Conservation (phyloP, 495 filamentous ascomycete genomes). For the Aspergillus funiculosus region DNA sequence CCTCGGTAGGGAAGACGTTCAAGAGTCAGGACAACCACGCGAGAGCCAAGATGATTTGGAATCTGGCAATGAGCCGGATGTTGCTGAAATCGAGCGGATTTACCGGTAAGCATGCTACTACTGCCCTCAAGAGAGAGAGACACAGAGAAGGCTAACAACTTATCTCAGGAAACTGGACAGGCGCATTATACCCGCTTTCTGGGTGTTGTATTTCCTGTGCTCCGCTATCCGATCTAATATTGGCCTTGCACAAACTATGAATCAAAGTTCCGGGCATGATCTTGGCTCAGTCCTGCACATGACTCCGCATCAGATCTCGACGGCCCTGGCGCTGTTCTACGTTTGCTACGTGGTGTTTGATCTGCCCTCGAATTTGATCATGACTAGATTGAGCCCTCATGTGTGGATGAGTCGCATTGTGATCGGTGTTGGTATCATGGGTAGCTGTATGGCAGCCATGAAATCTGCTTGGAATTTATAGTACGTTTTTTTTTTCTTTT, state of each 20-base stretch:
- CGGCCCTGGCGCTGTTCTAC: slow-evolving; percentile 80
- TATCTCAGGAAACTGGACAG: slow-evolving; percentile 61
- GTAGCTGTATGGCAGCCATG: slow-evolving; percentile 74
- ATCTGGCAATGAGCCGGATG: slow-evolving; percentile 23
- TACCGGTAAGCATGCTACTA: slow-evolving; percentile 27
- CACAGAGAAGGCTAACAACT: not conserved
- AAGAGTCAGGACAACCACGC: slow-evolving; percentile 21
- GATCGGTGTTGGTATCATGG: slow-evolving; percentile 77
- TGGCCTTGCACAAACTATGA: slow-evolving; percentile 88
- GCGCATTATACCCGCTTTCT: slow-evolving; percentile 86
- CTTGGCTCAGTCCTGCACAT: slow-evolving; percentile 61
- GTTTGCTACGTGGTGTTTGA: slow-evolving; percentile 88
- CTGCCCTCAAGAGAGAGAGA: not conserved
- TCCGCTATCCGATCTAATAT: slow-evolving; percentile 89
- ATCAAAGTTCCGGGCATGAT: slow-evolving; percentile 59
- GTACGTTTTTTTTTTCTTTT: slow-evolving; percentile 37
- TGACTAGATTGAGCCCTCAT: slow-evolving; percentile 77
- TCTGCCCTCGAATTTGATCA: slow-evolving; percentile 81
- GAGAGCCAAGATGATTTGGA: slow-evolving; percentile 24
- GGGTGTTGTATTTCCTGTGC: slow-evolving; percentile 89
- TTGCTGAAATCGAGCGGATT: slow-evolving; percentile 38
- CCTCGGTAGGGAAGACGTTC: slow-evolving; percentile 17
- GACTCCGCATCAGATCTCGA: slow-evolving; percentile 68
- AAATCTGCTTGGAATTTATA: slow-evolving; percentile 80
- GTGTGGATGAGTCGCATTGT: slow-evolving; percentile 94